Evolutionary conservation across 2,329 filamentous ascomycete species (phyloP), one percentile per base, ranked within the genome.

Genomic region (Hawksworthiomyces lignivorus): DNA sequence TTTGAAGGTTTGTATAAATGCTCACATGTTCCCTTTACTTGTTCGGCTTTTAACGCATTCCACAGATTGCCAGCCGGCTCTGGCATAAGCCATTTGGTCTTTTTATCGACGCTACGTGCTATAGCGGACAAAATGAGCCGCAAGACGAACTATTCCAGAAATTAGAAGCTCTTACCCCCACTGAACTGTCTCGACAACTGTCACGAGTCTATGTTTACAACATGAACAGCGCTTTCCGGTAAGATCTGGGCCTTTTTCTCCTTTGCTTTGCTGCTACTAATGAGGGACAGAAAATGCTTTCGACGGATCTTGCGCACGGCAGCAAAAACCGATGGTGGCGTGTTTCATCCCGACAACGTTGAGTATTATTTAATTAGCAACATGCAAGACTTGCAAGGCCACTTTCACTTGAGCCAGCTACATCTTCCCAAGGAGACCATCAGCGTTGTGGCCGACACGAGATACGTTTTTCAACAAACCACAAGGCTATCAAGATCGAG

Each of bases 341-440:
- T 75, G 4, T 79, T 83, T 54, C 76, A 80, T 47, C 78, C 77
- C 1, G 70, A 69, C 34, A 82, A 82, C 50, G 75, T 82, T 4
- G 73, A 83, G 24, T 83, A 83, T 54, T 69, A 80, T 49, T 62
- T 84, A 22, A 72, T 82, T 35, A 74, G 77, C n/a, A 81, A 69
- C 54, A 63, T 82, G 33, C 74, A 78, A 44, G 80, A 84, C 46
- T 64, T 84, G 26, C 78, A 82, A 50, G 61, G 69, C 11, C 77
- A 84, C 53, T 84, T 84, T 52, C 75, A 83, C 52, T 64, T 83
- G 14, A 80, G 72, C 43, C 75, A 82, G 52, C 62, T 84, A 19
- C 76, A 82, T 50, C 62, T 84, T 7, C 80, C 80, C 2, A 82
- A 82, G 52, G 80, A 84, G 52, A 84, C 80, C 1, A 79, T 82